Conservation (phyloP, 148 eudicot species). For the Simmondsia chinensis region DNA sequence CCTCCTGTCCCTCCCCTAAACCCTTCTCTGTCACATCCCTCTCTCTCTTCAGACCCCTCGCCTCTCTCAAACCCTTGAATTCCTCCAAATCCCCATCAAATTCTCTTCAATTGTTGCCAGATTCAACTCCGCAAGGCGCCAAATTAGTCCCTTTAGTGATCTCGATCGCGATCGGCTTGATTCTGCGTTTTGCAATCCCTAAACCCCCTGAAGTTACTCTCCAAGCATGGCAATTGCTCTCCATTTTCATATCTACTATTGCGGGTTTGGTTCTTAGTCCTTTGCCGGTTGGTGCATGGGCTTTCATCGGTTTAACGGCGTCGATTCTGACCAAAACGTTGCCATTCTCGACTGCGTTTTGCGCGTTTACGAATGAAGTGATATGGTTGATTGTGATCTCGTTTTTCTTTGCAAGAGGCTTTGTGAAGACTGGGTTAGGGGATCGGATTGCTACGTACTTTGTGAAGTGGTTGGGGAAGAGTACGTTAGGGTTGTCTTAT, state of each 20-base stretch:
- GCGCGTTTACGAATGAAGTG: constrained; percentile 81
- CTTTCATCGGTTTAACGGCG: constrained; percentile 59
- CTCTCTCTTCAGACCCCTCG: constrained; percentile 6
- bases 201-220: constrained; percentile 41
- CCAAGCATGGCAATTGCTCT: constrained; percentile 81
- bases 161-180: constrained; percentile 52
- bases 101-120: not conserved
- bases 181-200: constrained; percentile 53
- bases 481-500: constrained; percentile 77
- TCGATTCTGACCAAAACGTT: constrained; percentile 52
- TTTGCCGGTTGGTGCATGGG: constrained; percentile 88
- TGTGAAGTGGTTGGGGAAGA: constrained; percentile 79
- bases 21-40: constrained; percentile 1
- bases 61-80: constrained; percentile 14
- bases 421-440: constrained; percentile 84
- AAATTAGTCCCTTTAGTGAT: constrained; percentile 43
- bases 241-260: constrained; percentile 72
- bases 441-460: constrained; percentile 83
- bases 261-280: constrained; percentile 82
- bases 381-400: constrained; percentile 92
- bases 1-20: constrained; percentile 1
- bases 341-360: constrained; percentile 51
- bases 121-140: constrained; percentile 43
- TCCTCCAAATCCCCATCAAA: constrained; percentile 18
- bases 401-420: constrained; percentile 86